These are phyloP conservation scores for Coemansia umbellata DNA, from an alignment of 192 early-diverging fungal genomes.

Conservation along the genomic window DNA sequence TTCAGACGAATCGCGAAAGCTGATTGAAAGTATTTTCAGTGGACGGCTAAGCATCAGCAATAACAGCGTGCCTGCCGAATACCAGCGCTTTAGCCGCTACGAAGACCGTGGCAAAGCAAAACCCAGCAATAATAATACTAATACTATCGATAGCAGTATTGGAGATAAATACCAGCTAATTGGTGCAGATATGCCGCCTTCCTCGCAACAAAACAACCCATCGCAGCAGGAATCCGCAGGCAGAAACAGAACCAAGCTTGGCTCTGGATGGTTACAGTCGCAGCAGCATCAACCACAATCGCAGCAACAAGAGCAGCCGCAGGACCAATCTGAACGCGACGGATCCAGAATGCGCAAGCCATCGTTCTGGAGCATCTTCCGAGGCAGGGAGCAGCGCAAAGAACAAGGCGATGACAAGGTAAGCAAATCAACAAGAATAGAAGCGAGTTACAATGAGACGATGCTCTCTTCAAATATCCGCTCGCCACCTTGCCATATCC, in stretches of 20 bases:
- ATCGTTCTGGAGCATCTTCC: conserved; percentile 51
- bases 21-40: conserved; percentile 46
- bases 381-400: conserved; percentile 38
- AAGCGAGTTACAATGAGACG: too few species aligned
- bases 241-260: conserved; percentile 1
- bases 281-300: conserved; percentile 6
- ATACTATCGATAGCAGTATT: background rate
- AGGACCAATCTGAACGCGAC: conserved; percentile 37
- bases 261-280: conserved; percentile 1
- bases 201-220: background rate
- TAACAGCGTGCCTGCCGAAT: background rate
- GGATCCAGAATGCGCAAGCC: conserved; percentile 53
- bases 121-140: background rate
- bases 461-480: too few species aligned
- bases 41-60: conserved; percentile 44
- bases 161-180: background rate
- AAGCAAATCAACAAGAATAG: too few species aligned
- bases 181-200: background rate
- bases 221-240: background rate
- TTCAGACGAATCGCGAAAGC: conserved; percentile 37
- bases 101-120: background rate
- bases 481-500: too few species aligned
- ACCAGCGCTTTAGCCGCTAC: background rate
- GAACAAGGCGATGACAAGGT: conserved; percentile 45
- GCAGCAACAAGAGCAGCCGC: conserved; percentile 9